Conservation (phyloP, 2,329 filamentous ascomycete species). For the Coccinonectria pachysandricola region DNA sequence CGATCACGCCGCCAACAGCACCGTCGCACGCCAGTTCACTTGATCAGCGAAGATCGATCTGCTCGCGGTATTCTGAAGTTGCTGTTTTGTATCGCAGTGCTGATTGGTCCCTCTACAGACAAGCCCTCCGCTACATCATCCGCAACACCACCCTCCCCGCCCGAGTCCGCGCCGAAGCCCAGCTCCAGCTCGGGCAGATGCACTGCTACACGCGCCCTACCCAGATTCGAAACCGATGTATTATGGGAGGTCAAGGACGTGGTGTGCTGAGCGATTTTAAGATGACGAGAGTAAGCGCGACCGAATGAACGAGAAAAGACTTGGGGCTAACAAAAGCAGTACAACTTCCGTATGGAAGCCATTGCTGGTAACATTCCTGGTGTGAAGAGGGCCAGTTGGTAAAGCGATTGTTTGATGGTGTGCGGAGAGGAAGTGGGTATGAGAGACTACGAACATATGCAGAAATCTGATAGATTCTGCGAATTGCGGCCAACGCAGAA, state of each 20-base stretch:
- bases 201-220: constrained; percentile 89
- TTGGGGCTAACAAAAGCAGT: constrained; percentile 48
- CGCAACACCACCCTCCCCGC: constrained; percentile 80
- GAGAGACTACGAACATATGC: too few species aligned
- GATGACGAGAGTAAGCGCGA: constrained; percentile 68
- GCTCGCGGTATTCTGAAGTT: too few species aligned
- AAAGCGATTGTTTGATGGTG: too few species aligned
- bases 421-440: too few species aligned
- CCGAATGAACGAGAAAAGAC: background rate
- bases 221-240: constrained; percentile 89
- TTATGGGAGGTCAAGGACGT: constrained; percentile 78
- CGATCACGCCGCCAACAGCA: background rate
- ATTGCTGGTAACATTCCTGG: constrained; percentile 77
- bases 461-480: too few species aligned
- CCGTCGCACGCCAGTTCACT: too few species aligned
- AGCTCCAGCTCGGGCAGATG: constrained; percentile 90
- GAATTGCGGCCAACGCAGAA: too few species aligned
- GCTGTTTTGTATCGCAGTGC: too few species aligned
- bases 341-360: constrained; percentile 84
- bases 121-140: constrained; percentile 87
- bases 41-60: too few species aligned
- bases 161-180: constrained; percentile 78
- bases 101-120: too few species aligned
- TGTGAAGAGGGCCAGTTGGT: constrained; percentile 96
- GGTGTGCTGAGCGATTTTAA: constrained; percentile 92